phyloP scores from a whole-genome alignment of 306 rosid genomes.

The Ammopiptanthus mongolicus region DNA sequence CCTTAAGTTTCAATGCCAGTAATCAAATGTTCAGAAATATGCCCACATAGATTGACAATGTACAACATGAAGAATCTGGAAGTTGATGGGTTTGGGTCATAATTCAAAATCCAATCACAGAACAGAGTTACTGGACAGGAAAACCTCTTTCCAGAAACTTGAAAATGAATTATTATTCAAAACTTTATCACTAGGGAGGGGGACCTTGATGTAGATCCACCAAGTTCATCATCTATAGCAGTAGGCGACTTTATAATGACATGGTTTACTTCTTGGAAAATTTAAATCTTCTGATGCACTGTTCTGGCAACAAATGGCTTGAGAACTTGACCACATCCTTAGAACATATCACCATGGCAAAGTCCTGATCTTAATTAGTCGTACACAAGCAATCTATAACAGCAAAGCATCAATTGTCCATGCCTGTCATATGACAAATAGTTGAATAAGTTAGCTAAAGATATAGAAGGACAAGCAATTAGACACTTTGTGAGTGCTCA shows the following conservation, averaged over 20 bases:
- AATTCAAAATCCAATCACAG: neutral
- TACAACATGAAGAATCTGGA: constrained; percentile 31
- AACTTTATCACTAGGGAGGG: neutral
- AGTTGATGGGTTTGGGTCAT: constrained; percentile 5
- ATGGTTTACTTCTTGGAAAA: neutral
- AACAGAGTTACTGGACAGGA: neutral
- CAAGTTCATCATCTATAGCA: neutral
- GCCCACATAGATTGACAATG: too few relatives aligned
- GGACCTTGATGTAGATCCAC: neutral
- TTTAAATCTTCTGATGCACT: neutral
- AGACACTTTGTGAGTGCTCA: neutral
- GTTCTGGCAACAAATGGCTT: neutral
- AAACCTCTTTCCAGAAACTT: neutral
- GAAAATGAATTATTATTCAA: neutral
- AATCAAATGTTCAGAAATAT: too few relatives aligned
- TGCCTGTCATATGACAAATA: neutral
- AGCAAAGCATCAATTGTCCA: neutral
- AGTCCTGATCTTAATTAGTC: neutral
- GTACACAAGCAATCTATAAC: neutral
- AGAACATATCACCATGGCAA: neutral
- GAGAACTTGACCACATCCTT: neutral
- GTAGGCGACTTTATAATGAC: neutral
- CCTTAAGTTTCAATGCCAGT: too few relatives aligned
- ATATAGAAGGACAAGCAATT: neutral
- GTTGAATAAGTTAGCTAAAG: neutral